Percentiles rank a stretch among this genome's conserved stretches.
Conservation (phyloP, 2,329 filamentous ascomycete species). For the Sordariomycetes sp. region DNA sequence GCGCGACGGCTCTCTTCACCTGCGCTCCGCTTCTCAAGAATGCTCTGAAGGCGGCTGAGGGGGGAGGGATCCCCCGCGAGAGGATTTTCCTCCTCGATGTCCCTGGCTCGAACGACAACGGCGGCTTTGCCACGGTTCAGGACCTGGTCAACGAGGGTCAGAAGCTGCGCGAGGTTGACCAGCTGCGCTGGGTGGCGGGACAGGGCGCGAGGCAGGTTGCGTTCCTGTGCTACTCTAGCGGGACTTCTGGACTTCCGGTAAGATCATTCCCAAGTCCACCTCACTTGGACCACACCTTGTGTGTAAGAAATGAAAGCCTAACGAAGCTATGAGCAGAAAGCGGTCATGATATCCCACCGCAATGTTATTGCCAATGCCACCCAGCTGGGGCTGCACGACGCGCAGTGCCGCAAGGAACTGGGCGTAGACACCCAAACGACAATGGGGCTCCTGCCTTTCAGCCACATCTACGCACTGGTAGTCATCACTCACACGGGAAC, state of each 20-base stretch:
- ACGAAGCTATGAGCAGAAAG: constrained; percentile 45
- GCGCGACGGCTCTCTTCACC: constrained; percentile 61
- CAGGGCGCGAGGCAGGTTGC: constrained; percentile 59
- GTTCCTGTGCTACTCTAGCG: constrained; percentile 71
- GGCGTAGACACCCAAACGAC: constrained; percentile 29
- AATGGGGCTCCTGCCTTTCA: constrained; percentile 67
- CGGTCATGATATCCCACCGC: constrained; percentile 70
- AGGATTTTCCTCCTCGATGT: constrained; percentile 61
- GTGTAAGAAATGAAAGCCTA: neutral
- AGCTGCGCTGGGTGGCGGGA: constrained; percentile 49
- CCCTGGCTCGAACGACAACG: constrained; percentile 40
- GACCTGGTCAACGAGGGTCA: constrained; percentile 54
- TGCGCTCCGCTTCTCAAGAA: constrained; percentile 55
- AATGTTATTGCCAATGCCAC: constrained; percentile 72
- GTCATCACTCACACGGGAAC: constrained; percentile 55
- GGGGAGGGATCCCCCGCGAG: constrained; percentile 49
- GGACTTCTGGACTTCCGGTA: constrained; percentile 69
- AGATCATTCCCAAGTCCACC: constrained; percentile 11
- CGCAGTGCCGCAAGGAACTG: constrained; percentile 22
- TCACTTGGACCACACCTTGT: too few relatives aligned
- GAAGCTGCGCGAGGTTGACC: constrained; percentile 39
- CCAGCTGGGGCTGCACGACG: constrained; percentile 42
- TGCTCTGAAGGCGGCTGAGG: constrained; percentile 53
- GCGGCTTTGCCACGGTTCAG: constrained; percentile 52
- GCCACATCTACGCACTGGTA: constrained; percentile 72